Evolutionary conservation across 2,329 filamentous ascomycete species (phyloP), one percentile per base, ranked within the genome.

Genomic region (Penicillium concentricum): DNA sequence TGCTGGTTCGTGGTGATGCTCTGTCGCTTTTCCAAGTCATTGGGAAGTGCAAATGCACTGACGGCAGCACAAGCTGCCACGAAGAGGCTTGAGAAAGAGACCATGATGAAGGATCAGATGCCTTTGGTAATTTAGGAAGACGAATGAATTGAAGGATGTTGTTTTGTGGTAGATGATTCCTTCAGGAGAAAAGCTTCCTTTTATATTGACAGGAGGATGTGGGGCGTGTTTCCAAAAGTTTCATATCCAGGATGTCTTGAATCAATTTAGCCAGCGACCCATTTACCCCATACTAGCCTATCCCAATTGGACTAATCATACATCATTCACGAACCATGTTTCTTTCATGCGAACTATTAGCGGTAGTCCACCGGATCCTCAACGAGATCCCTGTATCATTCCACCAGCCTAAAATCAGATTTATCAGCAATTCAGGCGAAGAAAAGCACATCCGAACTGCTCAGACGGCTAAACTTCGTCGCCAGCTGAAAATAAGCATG

Each of bases 1-100:
- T 67, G 71, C 34, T 62, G 51, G 59, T 56, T 74, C 28, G 57
- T 51, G 9, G 67, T 69, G 48, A 63, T 66, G 48, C 55, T 24
- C 42, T 61, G 26, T 43, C 56, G 58, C 49, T 55, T 61, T 20
- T 57, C 58, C 35, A 52, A 32, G 39, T 63, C 67, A 12, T 54
- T 57, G 8, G 69, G 68, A 26, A 63, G 59, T n/a, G 69, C 64
- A 15, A 69, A 45, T 18, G 61, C 62, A 30, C 65, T 62, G 3
- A 63, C 42, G 18, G 61, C 58, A n/a, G 62, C 58, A 10, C 61
- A 63, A 51, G 58, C 57, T 16, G 64, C 65, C 38, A 70, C 34
- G 4, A 72, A 48, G 10, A 72, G 46, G 16, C 54, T 59, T 13
- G 60, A 61, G 39, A 70, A 63, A n/a, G 63, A 68, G 10, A 70